These are phyloP conservation scores for Talinum fruticosum DNA, from an alignment of 148 eudicot genomes.

Conservation along the genomic window DNA sequence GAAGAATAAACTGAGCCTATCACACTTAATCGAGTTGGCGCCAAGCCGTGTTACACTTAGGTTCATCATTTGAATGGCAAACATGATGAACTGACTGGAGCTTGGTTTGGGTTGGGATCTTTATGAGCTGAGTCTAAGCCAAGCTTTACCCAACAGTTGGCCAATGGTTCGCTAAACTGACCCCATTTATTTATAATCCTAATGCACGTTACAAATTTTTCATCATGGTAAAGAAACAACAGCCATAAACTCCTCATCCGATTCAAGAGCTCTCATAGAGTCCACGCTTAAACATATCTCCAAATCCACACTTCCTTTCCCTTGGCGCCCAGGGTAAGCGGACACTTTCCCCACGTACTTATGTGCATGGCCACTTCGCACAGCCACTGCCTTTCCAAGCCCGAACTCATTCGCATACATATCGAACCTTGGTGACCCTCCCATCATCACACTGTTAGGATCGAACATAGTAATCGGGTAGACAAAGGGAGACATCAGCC, in stretches of 20 bases:
- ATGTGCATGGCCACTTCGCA: slow-evolving; percentile 51
- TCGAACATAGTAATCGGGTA: slow-evolving; percentile 3
- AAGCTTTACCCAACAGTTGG: too few relatives aligned
- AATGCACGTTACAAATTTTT: too few relatives aligned
- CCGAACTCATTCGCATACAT: slow-evolving; percentile 81
- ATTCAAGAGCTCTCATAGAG: slow-evolving; percentile 49
- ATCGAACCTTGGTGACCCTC: slow-evolving; percentile 68
- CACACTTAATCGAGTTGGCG: too few relatives aligned
- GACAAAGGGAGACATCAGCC: slow-evolving; percentile 17
- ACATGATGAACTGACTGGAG: too few relatives aligned
- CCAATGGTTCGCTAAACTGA: too few relatives aligned
- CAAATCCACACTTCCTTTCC: slow-evolving; percentile 54
- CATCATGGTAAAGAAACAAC: slow-evolving; percentile 22
- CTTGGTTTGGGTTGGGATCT: too few relatives aligned
- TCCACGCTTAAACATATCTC: slow-evolving; percentile 63
- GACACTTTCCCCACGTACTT: slow-evolving; percentile 57
- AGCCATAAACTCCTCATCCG: slow-evolving; percentile 53
- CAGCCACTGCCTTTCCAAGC: slow-evolving; percentile 59
- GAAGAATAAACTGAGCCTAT: too few relatives aligned
- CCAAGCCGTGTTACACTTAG: too few relatives aligned
- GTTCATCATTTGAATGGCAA: too few relatives aligned
- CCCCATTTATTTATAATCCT: too few relatives aligned
- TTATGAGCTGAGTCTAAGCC: too few relatives aligned
- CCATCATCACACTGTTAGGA: slow-evolving; percentile 41
- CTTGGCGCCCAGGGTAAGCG: slow-evolving; percentile 55